Percentiles rank a stretch among this genome's conserved stretches.
Conservation (phyloP, 2,329 filamentous ascomycete species). For the Colletotrichum ledebouriae region DNA sequence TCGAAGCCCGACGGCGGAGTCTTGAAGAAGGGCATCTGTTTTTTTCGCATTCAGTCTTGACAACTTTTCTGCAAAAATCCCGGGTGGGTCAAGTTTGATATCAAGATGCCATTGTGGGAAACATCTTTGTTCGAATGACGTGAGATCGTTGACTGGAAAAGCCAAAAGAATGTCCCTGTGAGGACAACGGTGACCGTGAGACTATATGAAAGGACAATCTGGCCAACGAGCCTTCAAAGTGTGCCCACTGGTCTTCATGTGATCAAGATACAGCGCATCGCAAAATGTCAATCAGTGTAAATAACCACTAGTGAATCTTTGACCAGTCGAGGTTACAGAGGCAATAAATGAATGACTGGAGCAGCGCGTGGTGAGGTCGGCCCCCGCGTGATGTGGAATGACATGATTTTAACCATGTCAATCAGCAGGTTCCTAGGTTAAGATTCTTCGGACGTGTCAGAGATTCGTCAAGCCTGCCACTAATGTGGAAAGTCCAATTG, state of each 20-base stretch:
- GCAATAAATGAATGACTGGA: neutral
- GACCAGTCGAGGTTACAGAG: neutral
- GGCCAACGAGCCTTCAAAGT: neutral
- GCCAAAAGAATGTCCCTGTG: too few relatives aligned
- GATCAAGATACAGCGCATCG: neutral
- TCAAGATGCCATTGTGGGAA: too few relatives aligned
- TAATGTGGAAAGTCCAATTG: neutral
- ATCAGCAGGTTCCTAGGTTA: constrained; percentile 10
- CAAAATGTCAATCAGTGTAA: neutral
- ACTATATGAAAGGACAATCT: neutral
- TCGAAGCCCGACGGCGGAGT: constrained; percentile 8
- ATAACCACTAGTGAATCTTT: neutral
- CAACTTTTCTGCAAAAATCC: too few relatives aligned
- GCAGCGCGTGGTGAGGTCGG: neutral
- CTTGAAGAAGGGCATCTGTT: constrained; percentile 10
- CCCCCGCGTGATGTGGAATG: neutral
- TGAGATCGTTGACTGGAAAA: too few relatives aligned
- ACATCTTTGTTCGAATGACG: too few relatives aligned
- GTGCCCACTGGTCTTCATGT: neutral
- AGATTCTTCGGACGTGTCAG: neutral
- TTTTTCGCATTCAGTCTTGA: neutral
- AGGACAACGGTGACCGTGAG: too few relatives aligned
- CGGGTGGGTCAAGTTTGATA: too few relatives aligned
- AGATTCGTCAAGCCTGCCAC: neutral
- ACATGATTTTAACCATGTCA: constrained; percentile 28